phyloP scores from a whole-genome alignment of 2,329 filamentous ascomycete species.

The Ambrosiella xylebori region DNA sequence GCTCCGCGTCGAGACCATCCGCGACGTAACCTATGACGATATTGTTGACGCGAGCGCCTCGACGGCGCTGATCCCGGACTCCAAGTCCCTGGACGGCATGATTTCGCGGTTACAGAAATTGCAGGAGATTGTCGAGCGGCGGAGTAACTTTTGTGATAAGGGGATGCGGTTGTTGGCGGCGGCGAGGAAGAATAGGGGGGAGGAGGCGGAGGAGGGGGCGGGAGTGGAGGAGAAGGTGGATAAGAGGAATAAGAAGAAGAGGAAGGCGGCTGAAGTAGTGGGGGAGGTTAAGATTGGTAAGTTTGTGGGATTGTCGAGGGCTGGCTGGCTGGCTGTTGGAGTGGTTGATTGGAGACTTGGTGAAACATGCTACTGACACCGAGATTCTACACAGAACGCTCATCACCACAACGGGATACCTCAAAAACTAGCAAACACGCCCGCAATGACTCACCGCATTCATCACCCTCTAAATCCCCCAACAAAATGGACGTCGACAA shows the following conservation, averaged over 20 bases:
- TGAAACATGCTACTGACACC: neutral
- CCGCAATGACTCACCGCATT: conserved; percentile 41
- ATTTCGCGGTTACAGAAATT: conserved; percentile 47
- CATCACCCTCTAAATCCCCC: conserved; percentile 35
- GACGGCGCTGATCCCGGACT: conserved; percentile 42
- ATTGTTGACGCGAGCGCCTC: conserved; percentile 45
- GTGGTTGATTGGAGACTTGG: neutral
- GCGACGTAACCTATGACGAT: conserved; percentile 48
- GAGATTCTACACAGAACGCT: conserved; percentile 26
- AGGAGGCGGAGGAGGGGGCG: conserved; percentile 33
- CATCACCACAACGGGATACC: conserved; percentile 34
- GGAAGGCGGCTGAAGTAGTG: conserved; percentile 49
- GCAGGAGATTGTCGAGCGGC: conserved; percentile 47
- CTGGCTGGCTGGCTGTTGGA: neutral
- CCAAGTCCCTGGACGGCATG: conserved; percentile 45
- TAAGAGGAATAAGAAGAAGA: conserved; percentile 58
- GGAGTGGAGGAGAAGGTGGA: conserved; percentile 28
- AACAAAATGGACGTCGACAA: conserved; percentile 42
- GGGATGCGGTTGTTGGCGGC: conserved; percentile 55
- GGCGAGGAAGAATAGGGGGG: conserved; percentile 44
- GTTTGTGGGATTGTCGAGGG: conserved; percentile 12
- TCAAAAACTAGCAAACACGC: conserved; percentile 34
- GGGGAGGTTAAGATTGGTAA: conserved; percentile 28
- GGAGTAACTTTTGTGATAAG: conserved; percentile 51
- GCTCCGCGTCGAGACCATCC: conserved; percentile 40